phyloP scores from a whole-genome alignment of 1,139 yeast species.

The Scheffersomyces cryptocercus region DNA sequence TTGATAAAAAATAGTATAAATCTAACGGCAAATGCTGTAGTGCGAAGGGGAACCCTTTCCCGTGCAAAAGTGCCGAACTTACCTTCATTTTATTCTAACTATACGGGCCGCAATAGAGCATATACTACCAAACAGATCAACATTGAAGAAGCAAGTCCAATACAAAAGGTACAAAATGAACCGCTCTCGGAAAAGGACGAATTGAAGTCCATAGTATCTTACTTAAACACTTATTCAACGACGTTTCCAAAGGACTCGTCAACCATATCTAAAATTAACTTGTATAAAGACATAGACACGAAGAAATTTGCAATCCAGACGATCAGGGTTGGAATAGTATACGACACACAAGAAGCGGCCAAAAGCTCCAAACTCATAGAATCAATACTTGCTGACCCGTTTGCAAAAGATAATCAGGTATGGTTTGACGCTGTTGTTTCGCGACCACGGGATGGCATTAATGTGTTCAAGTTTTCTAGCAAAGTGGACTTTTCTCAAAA shows the following conservation, averaged over 20 bases:
- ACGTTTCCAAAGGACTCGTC: conserved; percentile 30
- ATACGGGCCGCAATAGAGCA: too few relatives aligned
- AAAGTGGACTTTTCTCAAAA: conserved; percentile 9
- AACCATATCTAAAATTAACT: conserved; percentile 16
- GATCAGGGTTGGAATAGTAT: conserved; percentile 34
- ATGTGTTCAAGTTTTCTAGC: conserved; percentile 18
- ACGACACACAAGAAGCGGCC: conserved; percentile 19
- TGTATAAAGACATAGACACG: conserved; percentile 9
- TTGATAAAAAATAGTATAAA: too few relatives aligned
- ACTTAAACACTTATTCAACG: conserved; percentile 16
- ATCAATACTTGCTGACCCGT: conserved; percentile 43
- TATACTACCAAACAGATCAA: too few relatives aligned
- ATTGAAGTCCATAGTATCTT: background rate
- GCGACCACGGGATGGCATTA: conserved; percentile 21
- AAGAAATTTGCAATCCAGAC: conserved; percentile 6
- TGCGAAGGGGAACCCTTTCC: too few relatives aligned
- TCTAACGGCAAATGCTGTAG: too few relatives aligned
- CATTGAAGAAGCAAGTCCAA: too few relatives aligned
- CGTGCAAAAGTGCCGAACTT: too few relatives aligned
- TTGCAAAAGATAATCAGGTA: conserved; percentile 29
- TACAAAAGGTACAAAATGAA: too few relatives aligned
- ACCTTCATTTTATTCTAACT: too few relatives aligned
- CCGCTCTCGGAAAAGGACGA: background rate
- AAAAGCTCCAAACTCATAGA: conserved; percentile 33
- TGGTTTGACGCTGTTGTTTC: conserved; percentile 32